Conservation (phyloP, 139 green algal genomes). For the Chlorella vulgaris region DNA sequence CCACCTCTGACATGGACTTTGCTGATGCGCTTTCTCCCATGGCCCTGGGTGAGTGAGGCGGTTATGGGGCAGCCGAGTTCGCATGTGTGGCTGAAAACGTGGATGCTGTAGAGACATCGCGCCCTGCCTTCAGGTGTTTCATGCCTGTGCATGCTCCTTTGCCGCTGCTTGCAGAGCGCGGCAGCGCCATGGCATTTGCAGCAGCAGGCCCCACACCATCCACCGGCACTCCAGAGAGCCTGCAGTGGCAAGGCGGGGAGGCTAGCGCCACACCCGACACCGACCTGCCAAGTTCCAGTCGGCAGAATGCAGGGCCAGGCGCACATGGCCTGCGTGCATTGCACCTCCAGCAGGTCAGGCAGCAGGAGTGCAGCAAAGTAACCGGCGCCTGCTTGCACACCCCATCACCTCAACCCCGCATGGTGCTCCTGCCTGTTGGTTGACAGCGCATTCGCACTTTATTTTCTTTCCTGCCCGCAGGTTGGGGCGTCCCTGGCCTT, state of each 20-base stretch:
- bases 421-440: too few species aligned
- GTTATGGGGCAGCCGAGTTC: not conserved
- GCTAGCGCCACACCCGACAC: not conserved
- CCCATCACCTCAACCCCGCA: too few species aligned
- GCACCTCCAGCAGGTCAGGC: not conserved
- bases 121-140: not conserved
- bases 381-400: not conserved
- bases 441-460: too few species aligned
- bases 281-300: not conserved
- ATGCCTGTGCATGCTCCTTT: too few species aligned
- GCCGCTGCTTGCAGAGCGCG: not conserved
- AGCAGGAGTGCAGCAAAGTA: too few species aligned
- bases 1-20: slow-evolving; percentile 44
- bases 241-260: not conserved
- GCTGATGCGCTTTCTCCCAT: slow-evolving; percentile 28
- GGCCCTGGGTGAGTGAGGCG: slow-evolving; percentile 1
- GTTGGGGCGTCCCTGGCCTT: slow-evolving; percentile 10
- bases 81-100: too few species aligned
- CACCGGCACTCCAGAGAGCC: slow-evolving; percentile 11
- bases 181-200: not conserved
- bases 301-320: too few species aligned
- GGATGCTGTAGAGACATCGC: too few species aligned
- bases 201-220: not conserved
- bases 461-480: not conserved
- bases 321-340: not conserved